These are phyloP conservation scores for Pseudotulostoma volvatum DNA, from an alignment of 495 filamentous ascomycete genomes.

Conservation along the genomic window DNA sequence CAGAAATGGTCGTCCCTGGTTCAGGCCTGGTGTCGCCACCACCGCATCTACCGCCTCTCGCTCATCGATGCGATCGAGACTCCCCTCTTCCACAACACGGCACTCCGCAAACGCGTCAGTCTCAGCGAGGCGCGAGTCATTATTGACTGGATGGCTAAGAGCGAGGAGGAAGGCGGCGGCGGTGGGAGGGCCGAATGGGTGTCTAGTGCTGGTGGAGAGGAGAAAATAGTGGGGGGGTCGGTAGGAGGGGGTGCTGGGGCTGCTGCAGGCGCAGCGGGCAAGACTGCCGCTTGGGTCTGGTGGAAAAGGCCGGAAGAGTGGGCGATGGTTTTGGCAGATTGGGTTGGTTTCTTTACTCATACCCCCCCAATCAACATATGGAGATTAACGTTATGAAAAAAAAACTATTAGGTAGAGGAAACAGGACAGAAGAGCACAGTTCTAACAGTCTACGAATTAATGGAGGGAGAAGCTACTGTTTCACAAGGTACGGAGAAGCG, in stretches of 20 bases:
- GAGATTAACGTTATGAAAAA: constrained; percentile 1
- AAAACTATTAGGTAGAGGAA: constrained; percentile 38
- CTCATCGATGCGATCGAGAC: constrained; percentile 42
- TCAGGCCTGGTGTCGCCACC: constrained; percentile 63
- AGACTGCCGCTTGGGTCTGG: constrained; percentile 42
- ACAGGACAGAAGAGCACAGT: constrained; percentile 60
- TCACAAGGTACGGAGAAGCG: constrained; percentile 42
- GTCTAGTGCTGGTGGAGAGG: constrained; percentile 3
- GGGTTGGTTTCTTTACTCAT: no score
- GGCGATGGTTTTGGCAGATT: constrained; percentile 44
- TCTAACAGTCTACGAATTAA: constrained; percentile 61
- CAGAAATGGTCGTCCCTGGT: constrained; percentile 74
- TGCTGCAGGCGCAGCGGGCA: constrained; percentile 5
- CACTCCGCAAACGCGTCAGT: constrained; percentile 37
- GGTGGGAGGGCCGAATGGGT: constrained; percentile 51
- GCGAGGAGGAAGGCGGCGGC: constrained; percentile 43
- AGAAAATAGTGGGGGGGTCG: constrained; percentile 2
- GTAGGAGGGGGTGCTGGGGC: background rate
- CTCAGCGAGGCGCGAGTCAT: constrained; percentile 48
- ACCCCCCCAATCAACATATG: no score
- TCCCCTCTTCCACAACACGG: constrained; percentile 40
- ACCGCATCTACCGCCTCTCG: constrained; percentile 54
- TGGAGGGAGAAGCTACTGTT: constrained; percentile 46
- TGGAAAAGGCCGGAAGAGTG: constrained; percentile 62
- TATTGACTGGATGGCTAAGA: constrained; percentile 53